Base-by-base conservation (phyloP, 345 rosid genomes). In the Capsella bursapastoris region DNA sequence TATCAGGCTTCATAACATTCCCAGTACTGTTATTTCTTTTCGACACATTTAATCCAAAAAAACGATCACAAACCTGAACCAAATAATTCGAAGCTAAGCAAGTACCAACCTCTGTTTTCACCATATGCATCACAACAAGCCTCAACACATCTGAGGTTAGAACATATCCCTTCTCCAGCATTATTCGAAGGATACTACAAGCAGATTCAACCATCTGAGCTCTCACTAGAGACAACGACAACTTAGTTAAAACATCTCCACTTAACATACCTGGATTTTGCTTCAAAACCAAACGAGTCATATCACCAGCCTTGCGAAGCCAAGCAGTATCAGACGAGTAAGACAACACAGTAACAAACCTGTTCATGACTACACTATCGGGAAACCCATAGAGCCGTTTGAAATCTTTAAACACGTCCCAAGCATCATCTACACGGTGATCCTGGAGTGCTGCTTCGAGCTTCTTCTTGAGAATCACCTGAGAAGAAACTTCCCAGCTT, bases 101-200 rank as follows among this genome's bases (percentile, higher is more conserved):
- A 40, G 90, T 66, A 38, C 99, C 97, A 15, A 76, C 78, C 69
- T 90, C 86, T 5, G 88, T 80, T 82, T 90, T 89, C 77, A 89
- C 93, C 93, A 92, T 70, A 77, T 95, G 93, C 79, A 85, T 82
- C 73, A 90, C 55, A 4, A 89, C 73, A 69, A 84, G 80, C 57
- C 55, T 48, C 72, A 87, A 47, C 6, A 87, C 59, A 73, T 81
- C 66, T 58, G 78, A 41, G 2, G 81, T 57, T 6, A 85, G 73
- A n/a, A 83, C 18, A 41, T 38, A 75, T 34, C 72, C 78, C 38
- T 70, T 84, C 73, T 82, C 87, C 47, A 95, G 79, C 87, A 90
- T 87, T 56, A 73, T 40, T 12, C 92, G 78, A 55, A 92, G 83
- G 31, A 87, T 82, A 66, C 43, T 73, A 25, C 87, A 90, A 1